Percentiles rank a stretch among this genome's conserved stretches.
Conservation (phyloP, 1,284 basidiomycete species). For the Malassezia nana region DNA sequence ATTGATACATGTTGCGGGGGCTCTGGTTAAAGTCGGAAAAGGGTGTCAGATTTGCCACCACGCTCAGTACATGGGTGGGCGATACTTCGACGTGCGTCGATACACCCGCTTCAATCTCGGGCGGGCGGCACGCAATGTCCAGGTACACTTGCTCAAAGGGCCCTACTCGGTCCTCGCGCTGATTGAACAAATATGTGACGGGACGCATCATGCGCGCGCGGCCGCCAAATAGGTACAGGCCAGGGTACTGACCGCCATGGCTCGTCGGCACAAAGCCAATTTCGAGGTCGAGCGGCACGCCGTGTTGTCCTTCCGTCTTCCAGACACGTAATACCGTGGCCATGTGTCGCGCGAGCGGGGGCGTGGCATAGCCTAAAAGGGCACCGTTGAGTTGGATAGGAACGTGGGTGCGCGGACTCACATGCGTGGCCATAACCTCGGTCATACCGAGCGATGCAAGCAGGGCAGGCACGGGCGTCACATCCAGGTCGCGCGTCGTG, state of each 20-base stretch:
- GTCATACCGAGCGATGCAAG: slow-evolving; percentile 89
- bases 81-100: slow-evolving; percentile 81
- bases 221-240: slow-evolving; percentile 82
- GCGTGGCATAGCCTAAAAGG: slow-evolving; percentile 88
- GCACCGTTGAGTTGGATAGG: slow-evolving; percentile 88
- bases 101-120: slow-evolving; percentile 72
- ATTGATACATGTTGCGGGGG: slow-evolving; percentile 59
- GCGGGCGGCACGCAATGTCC: slow-evolving; percentile 85
- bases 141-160: slow-evolving; percentile 99
- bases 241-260: slow-evolving; percentile 91
- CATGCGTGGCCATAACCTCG: slow-evolving; percentile 63
- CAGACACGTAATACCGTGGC: slow-evolving; percentile 76
- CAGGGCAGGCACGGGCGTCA: slow-evolving; percentile 68
- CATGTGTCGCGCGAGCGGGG: slow-evolving; percentile 65
- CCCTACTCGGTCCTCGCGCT: slow-evolving; percentile 77
- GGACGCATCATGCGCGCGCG: slow-evolving; percentile 94
- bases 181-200: slow-evolving; percentile 80
- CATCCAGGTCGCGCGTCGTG: slow-evolving; percentile 66
- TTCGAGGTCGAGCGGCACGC: slow-evolving; percentile 82
- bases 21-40: slow-evolving; percentile 86
- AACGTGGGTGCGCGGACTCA: slow-evolving; percentile 71
- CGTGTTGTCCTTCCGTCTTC: slow-evolving; percentile 78
- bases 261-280: slow-evolving; percentile 83
- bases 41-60: slow-evolving; percentile 58
- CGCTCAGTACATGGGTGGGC: slow-evolving; percentile 87